A percentile compares a stretch with the other conserved stretches of the same genome.
Conservation (phyloP, 805 yeast species). For the Starmera quercuum region DNA sequence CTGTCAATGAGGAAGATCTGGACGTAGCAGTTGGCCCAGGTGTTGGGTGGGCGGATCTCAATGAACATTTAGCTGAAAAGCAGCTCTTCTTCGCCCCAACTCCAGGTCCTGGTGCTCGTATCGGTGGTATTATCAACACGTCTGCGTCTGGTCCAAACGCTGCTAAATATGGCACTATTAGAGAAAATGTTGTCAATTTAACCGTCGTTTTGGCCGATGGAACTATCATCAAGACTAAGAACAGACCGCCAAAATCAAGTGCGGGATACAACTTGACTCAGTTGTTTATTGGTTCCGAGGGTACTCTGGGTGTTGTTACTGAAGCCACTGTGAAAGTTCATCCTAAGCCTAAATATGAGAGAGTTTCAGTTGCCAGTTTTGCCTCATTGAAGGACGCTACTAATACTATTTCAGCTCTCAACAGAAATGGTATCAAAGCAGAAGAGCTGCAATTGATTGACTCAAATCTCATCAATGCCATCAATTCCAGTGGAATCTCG, state of each 20-base stretch:
- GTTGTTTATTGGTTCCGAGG: conserved; percentile 63
- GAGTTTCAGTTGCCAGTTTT: conserved; percentile 60
- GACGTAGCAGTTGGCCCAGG: conserved; percentile 68
- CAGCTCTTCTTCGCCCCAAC: conserved; percentile 65
- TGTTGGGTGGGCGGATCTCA: conserved; percentile 62
- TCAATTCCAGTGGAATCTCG: conserved; percentile 47
- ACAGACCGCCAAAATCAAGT: conserved; percentile 61
- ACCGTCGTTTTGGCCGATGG: conserved; percentile 74
- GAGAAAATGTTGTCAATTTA: conserved; percentile 52
- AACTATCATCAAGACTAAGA: conserved; percentile 56
- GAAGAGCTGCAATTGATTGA: conserved; percentile 70
- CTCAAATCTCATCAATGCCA: conserved; percentile 55
- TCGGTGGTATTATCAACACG: conserved; percentile 66
- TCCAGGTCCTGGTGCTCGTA: conserved; percentile 66
- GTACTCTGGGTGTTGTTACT: conserved; percentile 65
- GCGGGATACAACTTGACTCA: conserved; percentile 73
- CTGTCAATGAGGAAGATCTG: conserved; percentile 49
- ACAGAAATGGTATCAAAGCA: conserved; percentile 50
- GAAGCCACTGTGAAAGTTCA: conserved; percentile 63
- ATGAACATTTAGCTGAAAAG: conserved; percentile 35
- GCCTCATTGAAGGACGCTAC: conserved; percentile 67
- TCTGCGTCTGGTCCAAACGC: conserved; percentile 73
- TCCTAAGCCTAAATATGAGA: conserved; percentile 50
- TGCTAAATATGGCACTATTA: conserved; percentile 64
- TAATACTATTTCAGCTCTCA: conserved; percentile 48